These are phyloP conservation scores for Spirogloea muscicola DNA, from an alignment of 139 green algal genomes.

Conservation along the genomic window DNA sequence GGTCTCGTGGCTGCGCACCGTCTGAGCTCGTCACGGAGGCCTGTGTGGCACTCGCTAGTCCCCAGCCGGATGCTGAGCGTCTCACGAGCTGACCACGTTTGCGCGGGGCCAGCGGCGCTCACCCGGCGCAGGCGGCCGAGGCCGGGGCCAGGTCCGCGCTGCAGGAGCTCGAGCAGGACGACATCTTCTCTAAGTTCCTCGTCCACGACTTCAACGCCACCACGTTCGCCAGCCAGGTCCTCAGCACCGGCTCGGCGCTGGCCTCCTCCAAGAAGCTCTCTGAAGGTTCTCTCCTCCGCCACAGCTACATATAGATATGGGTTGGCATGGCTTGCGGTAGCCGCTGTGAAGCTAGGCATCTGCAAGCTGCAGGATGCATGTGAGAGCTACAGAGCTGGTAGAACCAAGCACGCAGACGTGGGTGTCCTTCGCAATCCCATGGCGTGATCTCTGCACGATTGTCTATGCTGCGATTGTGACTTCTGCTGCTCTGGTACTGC, in stretches of 20 bases:
- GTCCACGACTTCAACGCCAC: constrained; percentile 34
- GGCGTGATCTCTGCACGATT: background rate
- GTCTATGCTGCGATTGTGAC: background rate
- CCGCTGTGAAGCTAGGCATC: background rate
- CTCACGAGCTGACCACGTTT: too few relatives aligned
- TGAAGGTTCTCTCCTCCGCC: constrained; percentile 12
- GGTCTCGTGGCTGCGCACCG: too few relatives aligned
- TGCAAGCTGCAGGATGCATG: constrained; percentile 2
- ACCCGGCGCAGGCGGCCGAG: background rate
- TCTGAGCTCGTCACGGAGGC: too few relatives aligned
- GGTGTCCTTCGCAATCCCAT: background rate
- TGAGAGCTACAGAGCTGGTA: constrained; percentile 1
- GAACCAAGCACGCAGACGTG: background rate
- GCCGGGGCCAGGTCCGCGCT: constrained; percentile 5
- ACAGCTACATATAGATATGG: background rate
- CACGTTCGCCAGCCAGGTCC: constrained; percentile 27
- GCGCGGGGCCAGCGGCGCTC: too few relatives aligned
- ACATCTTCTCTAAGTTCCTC: constrained; percentile 35
- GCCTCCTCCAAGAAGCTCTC: constrained; percentile 18
- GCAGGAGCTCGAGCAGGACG: constrained; percentile 19
- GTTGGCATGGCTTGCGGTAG: background rate
- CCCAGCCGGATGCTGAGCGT: too few relatives aligned
- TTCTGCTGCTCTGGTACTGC: background rate
- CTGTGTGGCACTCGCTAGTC: too few relatives aligned
- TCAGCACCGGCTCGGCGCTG: constrained; percentile 18